Conservation (phyloP, 2,329 filamentous ascomycete genomes). For the Aspergillus ustus region DNA sequence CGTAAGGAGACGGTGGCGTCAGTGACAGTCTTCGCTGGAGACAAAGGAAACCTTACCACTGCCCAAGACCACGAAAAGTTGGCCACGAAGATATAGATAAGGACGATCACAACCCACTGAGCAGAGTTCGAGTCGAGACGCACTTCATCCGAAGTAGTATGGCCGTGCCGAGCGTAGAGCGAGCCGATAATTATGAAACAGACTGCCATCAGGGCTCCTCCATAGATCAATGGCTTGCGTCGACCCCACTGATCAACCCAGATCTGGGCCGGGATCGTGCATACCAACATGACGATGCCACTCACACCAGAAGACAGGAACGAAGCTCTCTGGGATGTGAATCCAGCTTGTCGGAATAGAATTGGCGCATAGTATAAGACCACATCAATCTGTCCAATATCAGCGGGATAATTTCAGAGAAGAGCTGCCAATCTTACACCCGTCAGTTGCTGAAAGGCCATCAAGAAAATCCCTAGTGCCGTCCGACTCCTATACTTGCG, state of each 20-base stretch:
- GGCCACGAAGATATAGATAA: slow-evolving; percentile 36
- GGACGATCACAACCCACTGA: slow-evolving; percentile 30
- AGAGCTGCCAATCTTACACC: slow-evolving; percentile 6
- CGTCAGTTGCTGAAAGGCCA: slow-evolving; percentile 23
- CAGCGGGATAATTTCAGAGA: neutral
- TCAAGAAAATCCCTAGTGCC: slow-evolving; percentile 18
- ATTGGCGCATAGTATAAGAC: slow-evolving; percentile 38
- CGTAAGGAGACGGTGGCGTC: neutral
- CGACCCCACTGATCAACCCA: slow-evolving; percentile 37
- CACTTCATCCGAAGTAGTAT: slow-evolving; percentile 21
- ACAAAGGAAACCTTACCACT: slow-evolving; percentile 17
- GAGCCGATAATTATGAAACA: slow-evolving; percentile 22
- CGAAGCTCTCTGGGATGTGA: slow-evolving; percentile 26
- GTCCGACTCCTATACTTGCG: slow-evolving; percentile 21
- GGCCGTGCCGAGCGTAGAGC: slow-evolving; percentile 18
- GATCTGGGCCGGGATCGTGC: slow-evolving; percentile 35
- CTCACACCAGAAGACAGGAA: slow-evolving; percentile 36
- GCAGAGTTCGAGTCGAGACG: slow-evolving; percentile 22
- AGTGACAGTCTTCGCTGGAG: neutral
- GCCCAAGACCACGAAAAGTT: slow-evolving; percentile 37
- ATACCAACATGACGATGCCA: slow-evolving; percentile 35
- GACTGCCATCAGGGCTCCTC: slow-evolving; percentile 31
- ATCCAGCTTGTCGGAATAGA: slow-evolving; percentile 35
- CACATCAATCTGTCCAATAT: slow-evolving; percentile 18
- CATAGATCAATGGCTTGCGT: slow-evolving; percentile 32